These are phyloP conservation scores for Leccinum aurantiacum DNA, from an alignment of 768 basidiomycete genomes.

Conservation along the genomic window DNA sequence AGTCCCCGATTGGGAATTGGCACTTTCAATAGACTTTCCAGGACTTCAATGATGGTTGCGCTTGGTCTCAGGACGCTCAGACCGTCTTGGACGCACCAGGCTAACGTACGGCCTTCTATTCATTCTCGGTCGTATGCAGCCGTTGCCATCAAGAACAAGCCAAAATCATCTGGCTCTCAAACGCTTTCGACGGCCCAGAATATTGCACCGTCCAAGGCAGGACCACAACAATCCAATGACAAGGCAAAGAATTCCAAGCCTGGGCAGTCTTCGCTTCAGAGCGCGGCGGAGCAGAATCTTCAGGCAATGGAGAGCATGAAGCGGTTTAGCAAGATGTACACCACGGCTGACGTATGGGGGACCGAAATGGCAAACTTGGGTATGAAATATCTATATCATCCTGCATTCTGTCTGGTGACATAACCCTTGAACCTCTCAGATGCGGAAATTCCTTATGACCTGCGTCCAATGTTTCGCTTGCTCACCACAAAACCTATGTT, in stretches of 20 bases:
- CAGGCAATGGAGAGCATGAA: constrained; percentile 39
- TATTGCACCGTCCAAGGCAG: too few relatives aligned
- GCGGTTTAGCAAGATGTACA: constrained; percentile 39
- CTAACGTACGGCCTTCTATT: constrained; percentile 23
- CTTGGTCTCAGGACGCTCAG: constrained; percentile 9
- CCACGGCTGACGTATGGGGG: constrained; percentile 45
- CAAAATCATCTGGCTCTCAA: constrained; percentile 8
- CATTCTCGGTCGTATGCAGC: constrained; percentile 19
- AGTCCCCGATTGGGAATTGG: background rate
- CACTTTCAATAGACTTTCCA: constrained; percentile 4
- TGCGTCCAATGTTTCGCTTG: constrained; percentile 22
- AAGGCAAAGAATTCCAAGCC: constrained; percentile 16
- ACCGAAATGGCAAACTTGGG: constrained; percentile 29
- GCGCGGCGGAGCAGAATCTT: constrained; percentile 37
- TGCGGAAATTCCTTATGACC: constrained; percentile 33
- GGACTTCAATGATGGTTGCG: constrained; percentile 12
- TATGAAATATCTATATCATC: constrained; percentile 11
- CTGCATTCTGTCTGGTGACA: background rate
- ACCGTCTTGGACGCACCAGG: constrained; percentile 27
- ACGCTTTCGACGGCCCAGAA: too few relatives aligned
- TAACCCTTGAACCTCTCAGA: constrained; percentile 12
- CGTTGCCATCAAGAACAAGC: constrained; percentile 17
- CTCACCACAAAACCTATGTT: constrained; percentile 17
- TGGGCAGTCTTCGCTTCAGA: constrained; percentile 13
- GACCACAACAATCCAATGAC: constrained; percentile 2